Evolutionary conservation across 257 asterid species (phyloP).

Genomic region (Solanum sejunctum): DNA sequence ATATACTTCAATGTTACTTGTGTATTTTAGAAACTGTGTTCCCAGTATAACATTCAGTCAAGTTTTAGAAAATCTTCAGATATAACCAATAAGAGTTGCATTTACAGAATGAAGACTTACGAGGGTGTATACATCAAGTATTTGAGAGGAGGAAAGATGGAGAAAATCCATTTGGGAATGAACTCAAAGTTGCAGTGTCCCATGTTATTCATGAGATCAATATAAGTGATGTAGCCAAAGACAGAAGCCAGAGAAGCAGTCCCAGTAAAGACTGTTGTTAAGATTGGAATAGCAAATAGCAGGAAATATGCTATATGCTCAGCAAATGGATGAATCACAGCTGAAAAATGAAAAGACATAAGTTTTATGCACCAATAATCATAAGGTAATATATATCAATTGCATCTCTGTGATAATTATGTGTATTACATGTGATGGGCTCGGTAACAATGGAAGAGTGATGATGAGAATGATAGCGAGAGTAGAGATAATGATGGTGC

Average conservation of each 20-base stretch:
- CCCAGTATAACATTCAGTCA: not conserved
- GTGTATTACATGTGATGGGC: not conserved
- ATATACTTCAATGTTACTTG: not conserved
- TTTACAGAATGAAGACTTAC: not conserved
- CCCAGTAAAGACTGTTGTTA: conserved; percentile 22
- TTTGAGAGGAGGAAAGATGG: not conserved
- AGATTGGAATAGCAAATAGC: conserved; percentile 56
- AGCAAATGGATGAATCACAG: conserved; percentile 87
- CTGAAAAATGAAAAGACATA: conserved; percentile 15
- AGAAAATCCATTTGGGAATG: not conserved
- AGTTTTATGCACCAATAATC: not conserved
- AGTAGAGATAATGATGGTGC: conserved; percentile 1
- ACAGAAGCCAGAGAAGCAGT: conserved; percentile 5
- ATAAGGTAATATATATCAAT: not conserved
- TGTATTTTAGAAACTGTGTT: not conserved
- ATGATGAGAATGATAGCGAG: not conserved
- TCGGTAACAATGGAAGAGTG: not conserved
- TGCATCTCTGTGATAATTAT: not conserved
- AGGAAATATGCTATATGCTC: conserved; percentile 64
- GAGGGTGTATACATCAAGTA: conserved; percentile 2
- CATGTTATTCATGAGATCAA: conserved; percentile 10
- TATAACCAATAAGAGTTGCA: not conserved
- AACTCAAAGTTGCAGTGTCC: conserved; percentile 13
- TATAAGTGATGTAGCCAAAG: not conserved
- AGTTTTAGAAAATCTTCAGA: not conserved